Base-by-base conservation (phyloP, 768 basidiomycete genomes). In the Mycena sanguinolenta region DNA sequence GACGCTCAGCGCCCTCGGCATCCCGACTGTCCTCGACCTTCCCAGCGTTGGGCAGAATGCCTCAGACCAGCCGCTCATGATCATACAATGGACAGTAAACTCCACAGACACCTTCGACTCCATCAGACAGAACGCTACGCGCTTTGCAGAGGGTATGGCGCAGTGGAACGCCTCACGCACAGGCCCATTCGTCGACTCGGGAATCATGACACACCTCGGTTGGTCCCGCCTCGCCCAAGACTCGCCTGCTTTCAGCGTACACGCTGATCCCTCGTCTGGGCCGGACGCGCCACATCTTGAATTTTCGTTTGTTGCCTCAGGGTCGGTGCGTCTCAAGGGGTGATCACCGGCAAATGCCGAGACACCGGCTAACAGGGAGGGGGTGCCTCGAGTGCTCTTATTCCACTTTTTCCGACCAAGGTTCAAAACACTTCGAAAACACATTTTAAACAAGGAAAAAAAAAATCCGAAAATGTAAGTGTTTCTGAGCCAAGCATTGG, bases 21-120 rank as follows among this genome's bases (percentile, higher is more conserved):
- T 69, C 46, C 50, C 62, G 4, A 34, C 63, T 5, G 14, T 57
- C 13, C 34, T 44, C 30, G 34, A 57, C 23, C 63, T 63, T 5
- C 68, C 60, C 19, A 58, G 52, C 49, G 55, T 55, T 1, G 65
- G 58, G 13, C 16, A 64, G 63, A 65, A 65, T 32, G 63, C 55
- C n/a, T 46, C 63, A 2, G 63, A 65, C 30, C 63, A 65, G 0
- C 39, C 34, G 25, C 49, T 50, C 19, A 1, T 55, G 4, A 19
- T 14, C 23, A 12, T 23, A 17, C 28, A 30, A 28, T 65, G 54
- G 55, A 38, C 28, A 9, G 63, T 65, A 9, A 46, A 58, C 30
- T 57, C 55, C 4, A 65, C 12, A 2, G 21, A 58, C 5, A 65
- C 63, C 14, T 17, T 57, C 12, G 63, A n/a, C 2, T 58, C 55